Evolutionary conservation across 257 asterid genomes (phyloP).

Genomic region (Verbascum thapsus): DNA sequence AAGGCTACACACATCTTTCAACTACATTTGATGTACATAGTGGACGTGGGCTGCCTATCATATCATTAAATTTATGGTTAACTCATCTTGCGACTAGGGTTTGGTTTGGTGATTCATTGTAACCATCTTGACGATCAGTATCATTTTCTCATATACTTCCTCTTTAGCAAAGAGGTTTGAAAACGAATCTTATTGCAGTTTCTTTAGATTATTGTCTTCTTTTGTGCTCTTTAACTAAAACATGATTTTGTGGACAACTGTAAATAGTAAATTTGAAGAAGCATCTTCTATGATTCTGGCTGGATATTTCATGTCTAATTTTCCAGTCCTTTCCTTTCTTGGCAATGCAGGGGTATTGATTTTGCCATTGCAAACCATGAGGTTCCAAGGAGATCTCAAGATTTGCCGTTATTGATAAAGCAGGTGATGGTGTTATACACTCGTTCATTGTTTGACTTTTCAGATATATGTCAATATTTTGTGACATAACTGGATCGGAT

Average conservation of each 20-base stretch:
- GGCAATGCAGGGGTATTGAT: conserved; percentile 75
- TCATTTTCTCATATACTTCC: not conserved
- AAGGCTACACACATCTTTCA: not conserved
- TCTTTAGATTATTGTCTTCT: not conserved
- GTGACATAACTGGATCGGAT: conserved; percentile 22
- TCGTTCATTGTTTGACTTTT: conserved; percentile 12
- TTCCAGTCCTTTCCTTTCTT: not conserved
- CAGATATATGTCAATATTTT: conserved; percentile 5
- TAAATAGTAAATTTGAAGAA: no score
- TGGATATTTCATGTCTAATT: conserved; percentile 12
- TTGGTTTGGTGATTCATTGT: conserved; percentile 20
- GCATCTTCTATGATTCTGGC: conserved; percentile 15
- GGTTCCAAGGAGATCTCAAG: conserved; percentile 43
- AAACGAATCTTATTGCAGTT: no score
- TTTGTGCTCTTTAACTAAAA: not conserved
- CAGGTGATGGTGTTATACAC: conserved; percentile 47
- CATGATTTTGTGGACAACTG: conserved; percentile 6
- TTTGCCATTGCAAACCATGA: conserved; percentile 59
- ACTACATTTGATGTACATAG: not conserved
- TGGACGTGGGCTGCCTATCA: not conserved
- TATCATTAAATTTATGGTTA: not conserved
- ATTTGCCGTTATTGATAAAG: conserved; percentile 65
- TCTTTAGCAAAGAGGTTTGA: not conserved
- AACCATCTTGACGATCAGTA: conserved; percentile 9
- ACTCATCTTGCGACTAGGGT: conserved; percentile 1